Evolutionary conservation across 345 rosid species (phyloP), one percentile per base, ranked within the genome.

Genomic region (Cardamine chenopodiifolia): DNA sequence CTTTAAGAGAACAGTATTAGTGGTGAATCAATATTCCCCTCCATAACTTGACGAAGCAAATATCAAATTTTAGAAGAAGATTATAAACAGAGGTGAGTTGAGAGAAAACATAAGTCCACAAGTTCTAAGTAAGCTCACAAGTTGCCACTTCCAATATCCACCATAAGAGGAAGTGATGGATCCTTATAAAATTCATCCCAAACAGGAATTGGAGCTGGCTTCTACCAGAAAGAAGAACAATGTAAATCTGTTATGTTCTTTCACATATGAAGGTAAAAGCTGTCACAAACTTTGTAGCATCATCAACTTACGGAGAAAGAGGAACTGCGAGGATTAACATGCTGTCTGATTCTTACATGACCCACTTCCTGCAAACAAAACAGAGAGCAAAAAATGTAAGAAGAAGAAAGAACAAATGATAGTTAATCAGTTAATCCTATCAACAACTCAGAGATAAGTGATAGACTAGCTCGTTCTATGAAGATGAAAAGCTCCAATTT

Each of bases 91-190:
- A 39, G 1, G 22, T 71, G 25, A 34, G 34, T 49, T 35, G 23
- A 52, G 13, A 63, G 62, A 53, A 53, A 53, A 42, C 17, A 48
- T 0, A 45, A 71, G 20, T 15, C 44, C 72, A 48, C 8, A 56
- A 57, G 72, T 47, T 35, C 35, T 37, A 18, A 58, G 80, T 58
- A 71, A 65, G 73, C 81, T 78, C 81, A 78, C 81, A 78, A 26
- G 65, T 79, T 87, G 5, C 29, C 97, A 69, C 98, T 76, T 74
- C 98, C 98, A 83, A 94, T 88, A 85, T 94, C 98, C 82, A 94
- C 89, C 96, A 90, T 91, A 29, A 94, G 84, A 10, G 96, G 98
- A 68, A 88, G 71, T 15, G 88, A 83, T 29, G 97, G 91, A 75
- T 91, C 95, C 85, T 81, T 84, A 77, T 79, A 91, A 5, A 88